A percentile compares a stretch with the other conserved stretches of the same genome.
Evolutionary conservation across 2,329 filamentous ascomycete species (phyloP).

Genomic region (Ophiostoma triangulosporum): DNA sequence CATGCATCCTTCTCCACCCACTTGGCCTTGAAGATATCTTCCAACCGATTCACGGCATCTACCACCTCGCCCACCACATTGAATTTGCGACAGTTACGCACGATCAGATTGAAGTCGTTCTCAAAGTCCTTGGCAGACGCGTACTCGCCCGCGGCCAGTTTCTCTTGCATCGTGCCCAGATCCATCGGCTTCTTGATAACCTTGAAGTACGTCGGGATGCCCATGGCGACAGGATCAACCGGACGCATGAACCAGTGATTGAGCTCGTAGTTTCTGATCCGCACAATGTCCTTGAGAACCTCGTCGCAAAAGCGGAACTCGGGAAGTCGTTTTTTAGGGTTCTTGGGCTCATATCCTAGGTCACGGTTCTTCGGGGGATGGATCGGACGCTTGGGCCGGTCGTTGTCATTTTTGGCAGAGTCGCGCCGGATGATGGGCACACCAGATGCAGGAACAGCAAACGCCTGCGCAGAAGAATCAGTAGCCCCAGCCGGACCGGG

Average conservation of each 20-base stretch:
- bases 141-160: constrained; percentile 68
- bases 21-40: constrained; percentile 60
- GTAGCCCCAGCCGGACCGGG: constrained; percentile 23
- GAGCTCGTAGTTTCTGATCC: constrained; percentile 52
- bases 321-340: constrained; percentile 77
- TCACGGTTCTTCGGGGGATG: constrained; percentile 85
- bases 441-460: constrained; percentile 65
- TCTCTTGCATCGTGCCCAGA: constrained; percentile 63
- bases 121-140: constrained; percentile 75
- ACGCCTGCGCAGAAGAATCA: constrained; percentile 28
- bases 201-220: constrained; percentile 86
- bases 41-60: constrained; percentile 52
- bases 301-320: constrained; percentile 86
- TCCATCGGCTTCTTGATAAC: constrained; percentile 98
- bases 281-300: constrained; percentile 63
- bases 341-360: constrained; percentile 69
- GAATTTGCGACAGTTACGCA: constrained; percentile 85
- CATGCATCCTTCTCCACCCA: constrained; percentile 72
- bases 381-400: constrained; percentile 82
- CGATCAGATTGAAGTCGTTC: constrained; percentile 66
- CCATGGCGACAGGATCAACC: constrained; percentile 85
- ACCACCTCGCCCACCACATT: constrained; percentile 35
- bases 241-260: constrained; percentile 68
- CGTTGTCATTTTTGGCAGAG: constrained; percentile 61
- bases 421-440: constrained; percentile 75